Evolutionary conservation across 2,329 filamentous ascomycete genomes (phyloP).

Genomic region (Epichloe baconii): DNA sequence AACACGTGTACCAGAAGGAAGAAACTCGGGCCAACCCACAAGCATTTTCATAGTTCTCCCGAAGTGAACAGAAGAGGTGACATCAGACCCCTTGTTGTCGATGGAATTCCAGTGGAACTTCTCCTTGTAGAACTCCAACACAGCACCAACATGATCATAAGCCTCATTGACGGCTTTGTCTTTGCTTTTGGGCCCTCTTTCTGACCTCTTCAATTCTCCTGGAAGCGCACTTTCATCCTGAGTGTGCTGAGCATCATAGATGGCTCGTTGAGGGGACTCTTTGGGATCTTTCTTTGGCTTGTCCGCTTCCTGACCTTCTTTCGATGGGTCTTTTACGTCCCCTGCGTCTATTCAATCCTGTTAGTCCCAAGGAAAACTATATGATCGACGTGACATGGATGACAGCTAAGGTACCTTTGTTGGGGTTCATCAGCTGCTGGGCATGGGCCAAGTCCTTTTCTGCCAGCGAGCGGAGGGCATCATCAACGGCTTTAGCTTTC

Average conservation of each 20-base stretch:
- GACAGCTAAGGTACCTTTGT: conserved; percentile 8
- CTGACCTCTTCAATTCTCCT: conserved; percentile 27
- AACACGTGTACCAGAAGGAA: neutral
- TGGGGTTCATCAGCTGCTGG: conserved; percentile 15
- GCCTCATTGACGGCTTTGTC: conserved; percentile 34
- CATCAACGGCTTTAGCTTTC: conserved; percentile 24
- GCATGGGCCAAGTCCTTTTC: conserved; percentile 27
- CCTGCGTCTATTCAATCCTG: neutral
- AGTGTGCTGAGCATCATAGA: conserved; percentile 30
- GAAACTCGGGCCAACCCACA: conserved; percentile 15
- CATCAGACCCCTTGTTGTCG: conserved; percentile 35
- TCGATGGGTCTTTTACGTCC: neutral
- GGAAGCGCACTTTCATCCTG: conserved; percentile 25
- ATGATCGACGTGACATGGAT: neutral
- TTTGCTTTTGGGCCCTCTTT: conserved; percentile 25
- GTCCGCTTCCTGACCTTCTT: neutral
- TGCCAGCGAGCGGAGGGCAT: conserved; percentile 23
- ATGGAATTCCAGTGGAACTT: conserved; percentile 38
- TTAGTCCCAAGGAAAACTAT: neutral
- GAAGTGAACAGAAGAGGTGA: conserved; percentile 41
- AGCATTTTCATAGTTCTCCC: conserved; percentile 37
- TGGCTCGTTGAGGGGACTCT: conserved; percentile 24
- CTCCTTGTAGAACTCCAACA: conserved; percentile 36
- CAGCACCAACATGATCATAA: conserved; percentile 35
- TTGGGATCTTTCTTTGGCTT: conserved; percentile 9